phyloP scores from a whole-genome alignment of 352 stramenopile species.

The Globisporangium barbulae region DNA sequence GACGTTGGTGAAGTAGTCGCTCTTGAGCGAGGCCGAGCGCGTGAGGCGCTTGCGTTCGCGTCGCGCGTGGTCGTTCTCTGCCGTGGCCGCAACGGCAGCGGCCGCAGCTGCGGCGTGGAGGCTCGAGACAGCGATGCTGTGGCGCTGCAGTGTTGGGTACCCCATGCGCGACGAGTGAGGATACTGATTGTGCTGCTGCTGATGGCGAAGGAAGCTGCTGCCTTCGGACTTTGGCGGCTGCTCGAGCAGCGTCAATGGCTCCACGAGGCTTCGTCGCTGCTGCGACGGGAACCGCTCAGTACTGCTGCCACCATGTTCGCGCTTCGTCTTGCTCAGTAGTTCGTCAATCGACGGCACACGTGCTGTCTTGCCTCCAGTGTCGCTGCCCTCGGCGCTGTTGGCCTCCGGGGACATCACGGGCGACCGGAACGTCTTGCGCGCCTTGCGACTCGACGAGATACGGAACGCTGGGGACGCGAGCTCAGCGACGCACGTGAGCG shows the following conservation, averaged over 20 bases:
- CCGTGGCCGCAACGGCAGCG: background rate
- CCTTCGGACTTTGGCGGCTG: conserved; percentile 13
- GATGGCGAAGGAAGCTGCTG: background rate
- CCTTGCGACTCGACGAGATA: conserved; percentile 82
- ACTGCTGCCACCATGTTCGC: background rate
- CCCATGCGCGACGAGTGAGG: background rate
- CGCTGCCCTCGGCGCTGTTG: conserved; percentile 2
- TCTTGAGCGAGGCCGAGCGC: conserved; percentile 69
- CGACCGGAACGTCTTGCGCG: conserved; percentile 71
- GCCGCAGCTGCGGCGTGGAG: conserved; percentile 10
- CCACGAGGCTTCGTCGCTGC: conserved; percentile 19
- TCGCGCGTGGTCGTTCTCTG: conserved; percentile 36
- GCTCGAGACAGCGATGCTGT: conserved; percentile 17
- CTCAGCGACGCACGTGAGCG: conserved; percentile 47
- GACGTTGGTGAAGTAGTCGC: conserved; percentile 63
- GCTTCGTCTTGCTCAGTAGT: conserved; percentile 26
- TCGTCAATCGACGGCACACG: conserved; percentile 46
- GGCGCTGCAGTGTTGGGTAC: conserved; percentile 22
- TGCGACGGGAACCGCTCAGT: conserved; percentile 12
- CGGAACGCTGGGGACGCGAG: conserved; percentile 65
- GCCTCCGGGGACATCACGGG: conserved; percentile 27
- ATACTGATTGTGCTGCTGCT: background rate
- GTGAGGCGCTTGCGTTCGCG: conserved; percentile 69
- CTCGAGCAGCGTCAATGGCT: conserved; percentile 17
- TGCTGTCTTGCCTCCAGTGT: background rate